A percentile compares a stretch with the other conserved stretches of the same genome.
Evolutionary conservation across 371 early-diverging fungal species (phyloP).

Genomic region (Dinochytrium kinnereticum): DNA sequence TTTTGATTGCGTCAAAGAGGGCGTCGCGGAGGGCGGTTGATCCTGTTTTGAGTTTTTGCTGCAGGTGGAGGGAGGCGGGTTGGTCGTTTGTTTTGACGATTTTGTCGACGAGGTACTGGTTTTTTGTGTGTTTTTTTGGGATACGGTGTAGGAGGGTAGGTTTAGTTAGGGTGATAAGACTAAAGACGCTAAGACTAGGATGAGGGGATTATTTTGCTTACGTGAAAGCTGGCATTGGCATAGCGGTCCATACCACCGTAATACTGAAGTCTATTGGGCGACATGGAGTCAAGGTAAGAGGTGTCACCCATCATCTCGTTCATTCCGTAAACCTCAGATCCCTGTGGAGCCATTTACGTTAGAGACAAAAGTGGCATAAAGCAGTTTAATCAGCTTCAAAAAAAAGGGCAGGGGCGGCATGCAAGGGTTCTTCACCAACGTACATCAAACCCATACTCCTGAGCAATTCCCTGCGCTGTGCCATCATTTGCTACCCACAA

Average conservation of each 20-base stretch:
- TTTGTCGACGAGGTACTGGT: conserved; percentile 60
- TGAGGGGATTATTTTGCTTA: not conserved
- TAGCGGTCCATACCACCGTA: conserved; percentile 2
- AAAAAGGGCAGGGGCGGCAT: not conserved
- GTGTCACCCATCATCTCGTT: conserved; percentile 1
- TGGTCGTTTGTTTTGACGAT: conserved; percentile 77
- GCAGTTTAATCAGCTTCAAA: not conserved
- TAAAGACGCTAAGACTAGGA: not conserved
- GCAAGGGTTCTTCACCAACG: not conserved
- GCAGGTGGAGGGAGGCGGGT: conserved; percentile 75
- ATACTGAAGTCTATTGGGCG: conserved; percentile 1
- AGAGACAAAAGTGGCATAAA: not conserved
- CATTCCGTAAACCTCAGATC: conserved; percentile 5
- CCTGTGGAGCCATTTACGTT: not conserved
- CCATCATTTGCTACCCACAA: not conserved
- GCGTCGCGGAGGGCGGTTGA: conserved; percentile 57
- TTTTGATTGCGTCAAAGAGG: conserved; percentile 61
- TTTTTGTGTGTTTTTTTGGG: not conserved
- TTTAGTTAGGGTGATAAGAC: no score
- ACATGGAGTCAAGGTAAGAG: not conserved
- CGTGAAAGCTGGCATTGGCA: conserved; percentile 9
- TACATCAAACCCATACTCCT: conserved; percentile 1
- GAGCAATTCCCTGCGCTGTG: not conserved
- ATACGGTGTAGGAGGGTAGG: not conserved
- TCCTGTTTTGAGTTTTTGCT: conserved; percentile 71